Conservation (phyloP, 2,329 filamentous ascomycete species). For the Monosporascus sp. region DNA sequence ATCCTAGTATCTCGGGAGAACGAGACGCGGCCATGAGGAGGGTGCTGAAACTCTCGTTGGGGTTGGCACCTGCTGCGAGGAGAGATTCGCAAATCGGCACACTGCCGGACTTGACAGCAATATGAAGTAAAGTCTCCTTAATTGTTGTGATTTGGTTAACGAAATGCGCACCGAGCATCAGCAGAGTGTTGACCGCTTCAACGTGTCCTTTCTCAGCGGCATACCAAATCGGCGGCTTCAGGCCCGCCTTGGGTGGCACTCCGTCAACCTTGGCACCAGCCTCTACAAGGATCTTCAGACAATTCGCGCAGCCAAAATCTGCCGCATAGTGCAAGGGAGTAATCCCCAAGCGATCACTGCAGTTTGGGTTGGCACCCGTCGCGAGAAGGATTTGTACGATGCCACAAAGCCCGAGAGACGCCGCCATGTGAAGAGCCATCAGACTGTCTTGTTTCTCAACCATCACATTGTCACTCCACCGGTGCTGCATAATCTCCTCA, state of each 20-base stretch:
- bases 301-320: slow-evolving; percentile 7
- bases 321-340: slow-evolving; percentile 10
- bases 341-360: slow-evolving; percentile 1
- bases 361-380: slow-evolving; percentile 5
- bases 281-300: slow-evolving; percentile 3
- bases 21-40: neutral
- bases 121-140: slow-evolving; percentile 6
- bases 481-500: slow-evolving; percentile 6
- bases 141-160: slow-evolving; percentile 1
- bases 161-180: slow-evolving; percentile 4
- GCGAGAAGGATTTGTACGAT: slow-evolving; percentile 6
- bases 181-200: slow-evolving; percentile 1
- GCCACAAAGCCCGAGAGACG: slow-evolving; percentile 5
- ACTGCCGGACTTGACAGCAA: slow-evolving; percentile 4
- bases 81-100: slow-evolving; percentile 2
- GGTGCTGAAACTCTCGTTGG: slow-evolving; percentile 1
- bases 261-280: slow-evolving; percentile 3
- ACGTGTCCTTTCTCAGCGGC: slow-evolving; percentile 4
- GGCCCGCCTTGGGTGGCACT: slow-evolving; percentile 1
- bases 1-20: slow-evolving; percentile 1
- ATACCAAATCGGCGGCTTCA: slow-evolving; percentile 7
- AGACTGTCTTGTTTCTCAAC: slow-evolving; percentile 6
- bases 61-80: slow-evolving; percentile 3
- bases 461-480: slow-evolving; percentile 7
- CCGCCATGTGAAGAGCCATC: slow-evolving; percentile 8